These are phyloP conservation scores for Aureobasidium sp. DNA, from an alignment of 2,329 filamentous ascomycete genomes.

Conservation along the genomic window DNA sequence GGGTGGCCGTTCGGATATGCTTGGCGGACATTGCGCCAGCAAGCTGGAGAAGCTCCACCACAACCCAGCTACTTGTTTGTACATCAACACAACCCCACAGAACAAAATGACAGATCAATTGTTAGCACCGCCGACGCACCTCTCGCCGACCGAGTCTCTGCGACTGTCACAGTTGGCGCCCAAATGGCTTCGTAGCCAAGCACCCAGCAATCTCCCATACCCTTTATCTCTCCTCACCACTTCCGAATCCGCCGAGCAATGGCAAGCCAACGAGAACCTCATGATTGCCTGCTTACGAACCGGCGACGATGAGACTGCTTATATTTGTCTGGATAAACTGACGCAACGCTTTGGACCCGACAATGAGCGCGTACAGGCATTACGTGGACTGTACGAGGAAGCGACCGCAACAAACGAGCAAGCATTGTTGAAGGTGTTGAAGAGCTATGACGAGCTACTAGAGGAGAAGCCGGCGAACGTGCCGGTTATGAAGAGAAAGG, in stretches of 20 bases:
- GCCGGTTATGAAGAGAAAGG: slow-evolving; percentile 75
- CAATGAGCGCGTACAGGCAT: slow-evolving; percentile 80
- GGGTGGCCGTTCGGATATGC: background rate
- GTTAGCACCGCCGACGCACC: slow-evolving; percentile 34
- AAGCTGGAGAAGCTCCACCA: slow-evolving; percentile 11
- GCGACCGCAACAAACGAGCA: slow-evolving; percentile 62
- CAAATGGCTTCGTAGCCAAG: slow-evolving; percentile 31
- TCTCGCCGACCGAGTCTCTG: slow-evolving; percentile 36
- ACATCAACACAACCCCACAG: background rate
- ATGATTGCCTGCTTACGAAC: slow-evolving; percentile 77
- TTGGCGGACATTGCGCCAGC: slow-evolving; percentile 3
- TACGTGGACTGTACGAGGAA: slow-evolving; percentile 78
- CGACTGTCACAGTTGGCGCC: slow-evolving; percentile 43
- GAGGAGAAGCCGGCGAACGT: slow-evolving; percentile 70
- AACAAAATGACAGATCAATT: slow-evolving; percentile 30
- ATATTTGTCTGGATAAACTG: slow-evolving; percentile 66
- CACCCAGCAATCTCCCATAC: slow-evolving; percentile 37
- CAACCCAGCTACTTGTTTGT: background rate
- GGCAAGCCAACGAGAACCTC: slow-evolving; percentile 81
- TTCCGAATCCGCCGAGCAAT: slow-evolving; percentile 69
- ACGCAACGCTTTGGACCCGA: slow-evolving; percentile 70
- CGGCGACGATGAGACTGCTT: slow-evolving; percentile 72
- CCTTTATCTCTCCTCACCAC: slow-evolving; percentile 46
- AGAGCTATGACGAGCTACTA: slow-evolving; percentile 71
- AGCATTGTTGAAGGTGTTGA: slow-evolving; percentile 62